Conservation (phyloP, 148 eudicot species). For the Rhododendron vialii region DNA sequence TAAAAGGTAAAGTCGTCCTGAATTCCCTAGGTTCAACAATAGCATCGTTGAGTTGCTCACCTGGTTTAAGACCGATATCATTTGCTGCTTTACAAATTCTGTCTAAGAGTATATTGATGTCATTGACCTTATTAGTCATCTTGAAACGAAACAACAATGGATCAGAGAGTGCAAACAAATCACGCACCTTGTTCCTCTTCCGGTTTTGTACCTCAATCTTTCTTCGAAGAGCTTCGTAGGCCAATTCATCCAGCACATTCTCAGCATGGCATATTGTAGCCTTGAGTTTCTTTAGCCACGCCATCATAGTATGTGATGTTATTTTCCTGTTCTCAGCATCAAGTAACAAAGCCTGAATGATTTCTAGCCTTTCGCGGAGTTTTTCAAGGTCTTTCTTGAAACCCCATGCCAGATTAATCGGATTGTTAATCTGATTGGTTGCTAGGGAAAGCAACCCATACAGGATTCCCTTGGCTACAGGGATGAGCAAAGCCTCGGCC, state of each 20-base stretch:
- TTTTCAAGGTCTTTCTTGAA: neutral
- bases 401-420: neutral
- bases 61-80: neutral
- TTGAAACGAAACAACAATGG: neutral
- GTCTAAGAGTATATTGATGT: neutral
- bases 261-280: neutral
- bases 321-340: neutral
- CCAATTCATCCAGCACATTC: constrained; percentile 10
- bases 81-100: neutral
- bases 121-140: neutral
- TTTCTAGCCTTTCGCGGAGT: neutral
- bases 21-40: neutral
- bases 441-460: neutral
- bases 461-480: neutral
- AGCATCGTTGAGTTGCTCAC: neutral
- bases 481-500: neutral
- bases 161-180: neutral
- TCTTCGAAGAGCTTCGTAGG: constrained; percentile 1
- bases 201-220: neutral
- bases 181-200: neutral
- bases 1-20: neutral
- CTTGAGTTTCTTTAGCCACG: neutral
- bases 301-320: neutral
- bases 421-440: neutral
- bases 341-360: neutral